These are phyloP conservation scores for Vinca major DNA, from an alignment of 305 asterid species.

Conservation along the genomic window DNA sequence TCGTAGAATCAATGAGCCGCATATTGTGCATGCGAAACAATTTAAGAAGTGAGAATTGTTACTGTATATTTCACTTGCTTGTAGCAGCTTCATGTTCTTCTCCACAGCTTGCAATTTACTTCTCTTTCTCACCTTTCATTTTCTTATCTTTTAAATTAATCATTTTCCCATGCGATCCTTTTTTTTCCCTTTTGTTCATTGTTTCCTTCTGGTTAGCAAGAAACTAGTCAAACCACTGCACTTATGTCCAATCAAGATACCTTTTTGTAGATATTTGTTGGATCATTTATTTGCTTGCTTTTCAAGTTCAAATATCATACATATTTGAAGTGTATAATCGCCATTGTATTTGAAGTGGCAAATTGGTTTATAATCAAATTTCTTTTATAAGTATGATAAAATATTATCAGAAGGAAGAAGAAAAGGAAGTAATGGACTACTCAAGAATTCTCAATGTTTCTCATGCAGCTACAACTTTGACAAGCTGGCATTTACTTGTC, in stretches of 20 bases:
- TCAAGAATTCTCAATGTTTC: slow-evolving; percentile 10
- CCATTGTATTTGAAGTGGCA: background rate
- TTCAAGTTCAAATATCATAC: background rate
- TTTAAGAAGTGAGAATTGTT: background rate
- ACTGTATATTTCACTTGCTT: background rate
- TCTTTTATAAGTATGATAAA: background rate
- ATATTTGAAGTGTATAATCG: background rate
- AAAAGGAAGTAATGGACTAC: background rate
- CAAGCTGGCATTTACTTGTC: slow-evolving; percentile 91
- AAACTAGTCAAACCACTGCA: too few species aligned
- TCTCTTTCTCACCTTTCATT: background rate
- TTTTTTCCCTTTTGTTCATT: background rate
- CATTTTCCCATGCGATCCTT: background rate
- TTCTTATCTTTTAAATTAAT: background rate
- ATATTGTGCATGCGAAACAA: background rate
- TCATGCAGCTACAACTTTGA: slow-evolving; percentile 50
- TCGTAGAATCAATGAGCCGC: too few species aligned
- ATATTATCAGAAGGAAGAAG: background rate
- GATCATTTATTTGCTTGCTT: background rate
- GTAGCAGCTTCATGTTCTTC: background rate
- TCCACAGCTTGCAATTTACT: background rate
- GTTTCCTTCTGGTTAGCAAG: background rate
- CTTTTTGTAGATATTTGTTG: background rate
- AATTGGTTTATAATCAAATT: background rate
- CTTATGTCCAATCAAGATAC: background rate